phyloP scores from a whole-genome alignment of 192 early-diverging fungal genomes.

The Diversispora epigaea region DNA sequence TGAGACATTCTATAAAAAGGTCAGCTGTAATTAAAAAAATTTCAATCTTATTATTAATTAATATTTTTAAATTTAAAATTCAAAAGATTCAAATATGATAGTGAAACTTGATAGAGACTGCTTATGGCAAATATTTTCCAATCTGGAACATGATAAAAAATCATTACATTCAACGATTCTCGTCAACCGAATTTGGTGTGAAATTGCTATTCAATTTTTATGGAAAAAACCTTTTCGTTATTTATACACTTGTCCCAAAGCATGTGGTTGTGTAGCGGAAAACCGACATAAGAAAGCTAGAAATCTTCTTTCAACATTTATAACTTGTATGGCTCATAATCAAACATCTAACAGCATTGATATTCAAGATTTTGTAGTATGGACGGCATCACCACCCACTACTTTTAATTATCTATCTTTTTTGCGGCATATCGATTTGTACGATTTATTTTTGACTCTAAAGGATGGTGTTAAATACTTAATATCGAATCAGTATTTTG shows the following conservation, averaged over 20 bases:
- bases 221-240: conserved; percentile 17
- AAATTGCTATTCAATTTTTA: conserved; percentile 15
- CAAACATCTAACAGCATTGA: not conserved
- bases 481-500: not conserved
- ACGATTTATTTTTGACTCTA: conserved; percentile 1
- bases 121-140: conserved; percentile 13
- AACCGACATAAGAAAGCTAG: not conserved
- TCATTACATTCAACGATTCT: not conserved
- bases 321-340: not conserved
- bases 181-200: conserved; percentile 12
- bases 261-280: not conserved
- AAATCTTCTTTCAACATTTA: conserved; percentile 10
- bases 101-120: not conserved
- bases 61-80: no score
- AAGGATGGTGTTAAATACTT: conserved; percentile 6
- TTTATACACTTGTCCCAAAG: not conserved
- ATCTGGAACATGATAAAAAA: conserved; percentile 6
- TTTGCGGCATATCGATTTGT: not conserved
- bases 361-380: conserved; percentile 3
- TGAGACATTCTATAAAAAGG: no score
- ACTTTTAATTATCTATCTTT: not conserved
- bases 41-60: no score
- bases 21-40: no score
- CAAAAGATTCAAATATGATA: not conserved
- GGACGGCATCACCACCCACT: not conserved